phyloP scores from a whole-genome alignment of 2,329 filamentous ascomycete species.

The Trichoderma polysporum region DNA sequence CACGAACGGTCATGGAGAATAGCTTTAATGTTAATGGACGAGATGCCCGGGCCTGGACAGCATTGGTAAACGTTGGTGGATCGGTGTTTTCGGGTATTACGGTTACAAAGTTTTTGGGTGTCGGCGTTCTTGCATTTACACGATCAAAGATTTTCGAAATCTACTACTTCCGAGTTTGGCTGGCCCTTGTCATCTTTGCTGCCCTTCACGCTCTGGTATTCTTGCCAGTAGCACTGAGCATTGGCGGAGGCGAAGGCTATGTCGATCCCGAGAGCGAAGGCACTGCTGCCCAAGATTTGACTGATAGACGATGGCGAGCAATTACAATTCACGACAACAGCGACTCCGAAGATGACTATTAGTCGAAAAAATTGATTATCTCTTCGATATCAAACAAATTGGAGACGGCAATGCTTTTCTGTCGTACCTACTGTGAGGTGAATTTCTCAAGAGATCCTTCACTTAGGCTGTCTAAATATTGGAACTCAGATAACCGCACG shows the following conservation, averaged over 20 bases:
- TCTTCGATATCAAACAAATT: constrained; percentile 30
- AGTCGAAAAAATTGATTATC: neutral
- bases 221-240: constrained; percentile 82
- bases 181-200: constrained; percentile 86
- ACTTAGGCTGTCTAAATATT: too few species aligned
- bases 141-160: constrained; percentile 98
- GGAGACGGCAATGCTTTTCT: neutral
- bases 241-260: constrained; percentile 84
- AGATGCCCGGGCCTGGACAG: constrained; percentile 87
- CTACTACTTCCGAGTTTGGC: constrained; percentile 98
- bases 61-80: constrained; percentile 89
- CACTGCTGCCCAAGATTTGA: constrained; percentile 85
- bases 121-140: constrained; percentile 90
- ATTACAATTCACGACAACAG: constrained; percentile 72
- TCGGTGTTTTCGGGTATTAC: constrained; percentile 97
- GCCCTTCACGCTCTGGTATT: constrained; percentile 87
- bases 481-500: too few species aligned
- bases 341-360: constrained; percentile 68
- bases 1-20: constrained; percentile 72
- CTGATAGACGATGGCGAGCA: constrained; percentile 73
- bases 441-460: neutral
- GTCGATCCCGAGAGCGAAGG: constrained; percentile 84
- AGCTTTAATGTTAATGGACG: constrained; percentile 75
- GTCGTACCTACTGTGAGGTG: neutral
- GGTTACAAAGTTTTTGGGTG: constrained; percentile 89